These are phyloP conservation scores for Vigna angularis DNA, from an alignment of 306 rosid species.

Conservation along the genomic window DNA sequence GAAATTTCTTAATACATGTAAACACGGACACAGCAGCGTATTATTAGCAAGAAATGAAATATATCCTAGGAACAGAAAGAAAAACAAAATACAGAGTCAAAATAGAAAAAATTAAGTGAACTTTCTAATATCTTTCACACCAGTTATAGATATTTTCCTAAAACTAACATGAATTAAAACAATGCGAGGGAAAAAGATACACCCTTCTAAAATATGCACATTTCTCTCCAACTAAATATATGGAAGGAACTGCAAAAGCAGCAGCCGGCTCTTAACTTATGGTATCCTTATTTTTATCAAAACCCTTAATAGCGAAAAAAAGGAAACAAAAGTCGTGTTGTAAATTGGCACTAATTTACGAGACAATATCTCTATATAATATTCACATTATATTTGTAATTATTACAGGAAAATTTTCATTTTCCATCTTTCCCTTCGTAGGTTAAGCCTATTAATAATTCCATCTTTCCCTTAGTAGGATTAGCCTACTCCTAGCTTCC, in stretches of 20 bases:
- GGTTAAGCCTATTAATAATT: no score
- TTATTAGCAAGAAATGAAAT: slow-evolving; percentile 16
- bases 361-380: no score
- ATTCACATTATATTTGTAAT: no score
- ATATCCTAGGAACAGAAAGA: slow-evolving; percentile 10
- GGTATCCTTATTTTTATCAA: not conserved
- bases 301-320: not conserved
- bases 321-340: no score
- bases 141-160: not conserved
- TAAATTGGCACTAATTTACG: no score
- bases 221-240: slow-evolving; percentile 7
- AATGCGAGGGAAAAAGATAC: not conserved
- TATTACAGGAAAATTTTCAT: no score
- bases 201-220: not conserved
- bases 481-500: no score
- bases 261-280: not conserved
- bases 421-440: no score
- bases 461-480: no score
- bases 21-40: not conserved
- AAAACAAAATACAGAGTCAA: slow-evolving; percentile 12
- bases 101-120: slow-evolving; percentile 20
- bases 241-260: slow-evolving; percentile 15
- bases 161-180: slow-evolving; percentile 29
- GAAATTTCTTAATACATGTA: slow-evolving; percentile 18
- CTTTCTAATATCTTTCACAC: slow-evolving; percentile 1